A percentile compares a stretch with the other conserved stretches of the same genome.
phyloP scores from a whole-genome alignment of 2,329 filamentous ascomycete genomes.

The Chaetomiaceae sp. region DNA sequence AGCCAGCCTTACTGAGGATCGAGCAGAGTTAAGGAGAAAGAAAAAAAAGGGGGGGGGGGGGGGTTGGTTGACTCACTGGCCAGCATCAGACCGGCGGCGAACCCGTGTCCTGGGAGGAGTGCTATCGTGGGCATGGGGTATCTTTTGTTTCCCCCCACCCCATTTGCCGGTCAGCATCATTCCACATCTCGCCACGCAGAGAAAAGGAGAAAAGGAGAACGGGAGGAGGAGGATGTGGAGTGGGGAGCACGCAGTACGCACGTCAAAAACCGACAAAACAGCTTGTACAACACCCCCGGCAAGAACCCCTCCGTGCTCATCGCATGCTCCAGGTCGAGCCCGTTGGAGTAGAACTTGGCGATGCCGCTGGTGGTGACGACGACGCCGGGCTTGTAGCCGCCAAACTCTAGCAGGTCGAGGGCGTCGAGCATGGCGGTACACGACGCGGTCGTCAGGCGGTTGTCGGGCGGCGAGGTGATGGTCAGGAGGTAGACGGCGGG shows the following conservation, averaged over 20 bases:
- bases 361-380: constrained; percentile 73
- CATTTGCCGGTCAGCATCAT: no score
- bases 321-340: constrained; percentile 71
- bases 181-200: no score
- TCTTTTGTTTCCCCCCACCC: constrained; percentile 1
- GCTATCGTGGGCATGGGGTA: constrained; percentile 80
- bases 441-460: constrained; percentile 66
- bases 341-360: constrained; percentile 77
- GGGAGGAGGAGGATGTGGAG: no score
- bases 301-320: constrained; percentile 56
- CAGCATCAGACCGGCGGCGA: constrained; percentile 77
- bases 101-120: constrained; percentile 75
- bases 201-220: no score
- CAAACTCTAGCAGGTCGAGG: constrained; percentile 70
- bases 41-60: no score
- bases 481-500: constrained; percentile 67
- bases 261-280: constrained; percentile 63
- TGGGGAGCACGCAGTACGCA: constrained; percentile 26
- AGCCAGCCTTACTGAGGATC: no score
- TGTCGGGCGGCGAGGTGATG: constrained; percentile 68
- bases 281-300: constrained; percentile 53
- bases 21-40: no score
- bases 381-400: constrained; percentile 61
- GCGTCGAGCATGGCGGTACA: constrained; percentile 64
- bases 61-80: no score